phyloP scores from a whole-genome alignment of 345 rosid species.

The Boechera stricta region DNA sequence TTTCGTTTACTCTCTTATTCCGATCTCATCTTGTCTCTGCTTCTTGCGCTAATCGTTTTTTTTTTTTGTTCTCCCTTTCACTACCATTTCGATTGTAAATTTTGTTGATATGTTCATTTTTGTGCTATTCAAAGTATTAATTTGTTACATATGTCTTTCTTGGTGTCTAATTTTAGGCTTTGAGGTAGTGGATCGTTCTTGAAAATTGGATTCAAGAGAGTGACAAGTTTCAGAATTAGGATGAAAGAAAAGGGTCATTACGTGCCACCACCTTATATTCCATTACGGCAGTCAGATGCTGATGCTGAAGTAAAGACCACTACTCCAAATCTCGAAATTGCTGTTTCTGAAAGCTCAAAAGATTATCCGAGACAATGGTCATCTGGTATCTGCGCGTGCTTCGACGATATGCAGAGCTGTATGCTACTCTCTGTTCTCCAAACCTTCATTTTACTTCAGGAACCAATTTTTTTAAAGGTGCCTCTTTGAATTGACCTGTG shows the following conservation, averaged over 20 bases:
- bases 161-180: constrained; percentile 11
- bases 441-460: constrained; percentile 63
- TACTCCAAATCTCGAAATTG: constrained; percentile 41
- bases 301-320: constrained; percentile 38
- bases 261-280: constrained; percentile 82
- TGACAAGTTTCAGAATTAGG: constrained; percentile 10
- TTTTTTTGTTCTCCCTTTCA: background rate
- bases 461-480: constrained; percentile 60
- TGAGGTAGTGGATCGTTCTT: constrained; percentile 12
- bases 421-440: constrained; percentile 78
- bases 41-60: background rate
- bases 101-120: background rate
- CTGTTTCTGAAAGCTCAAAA: constrained; percentile 22
- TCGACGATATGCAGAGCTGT: constrained; percentile 98
- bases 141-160: background rate
- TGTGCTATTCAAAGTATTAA: background rate
- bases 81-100: background rate
- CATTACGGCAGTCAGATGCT: constrained; percentile 65
- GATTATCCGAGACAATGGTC: constrained; percentile 66
- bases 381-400: constrained; percentile 97
- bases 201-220: constrained; percentile 23
- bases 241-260: constrained; percentile 68
- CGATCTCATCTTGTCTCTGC: constrained; percentile 11
- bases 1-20: background rate
- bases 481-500: constrained; percentile 47